Evolutionary conservation across 371 early-diverging fungal genomes (phyloP).

Genomic region (Mortierella sp.): DNA sequence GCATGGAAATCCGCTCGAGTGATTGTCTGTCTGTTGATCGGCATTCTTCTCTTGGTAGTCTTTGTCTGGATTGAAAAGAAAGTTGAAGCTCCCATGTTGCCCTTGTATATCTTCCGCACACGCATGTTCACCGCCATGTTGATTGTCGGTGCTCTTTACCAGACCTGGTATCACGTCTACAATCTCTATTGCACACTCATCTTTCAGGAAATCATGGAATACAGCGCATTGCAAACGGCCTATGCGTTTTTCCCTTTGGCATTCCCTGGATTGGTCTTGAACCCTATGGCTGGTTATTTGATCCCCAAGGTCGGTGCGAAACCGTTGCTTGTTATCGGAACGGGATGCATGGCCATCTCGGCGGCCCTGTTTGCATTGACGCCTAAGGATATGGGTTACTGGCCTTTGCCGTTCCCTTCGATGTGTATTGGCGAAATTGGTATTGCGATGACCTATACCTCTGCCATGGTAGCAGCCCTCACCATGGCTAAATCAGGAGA

Average conservation of each 20-base stretch:
- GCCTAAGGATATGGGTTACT: slow-evolving; percentile 25
- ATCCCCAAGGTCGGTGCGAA: slow-evolving; percentile 50
- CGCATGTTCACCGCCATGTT: slow-evolving; percentile 51
- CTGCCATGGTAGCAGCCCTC: slow-evolving; percentile 47
- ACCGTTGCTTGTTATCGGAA: slow-evolving; percentile 41
- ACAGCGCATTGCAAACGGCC: slow-evolving; percentile 52
- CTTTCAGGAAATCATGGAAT: slow-evolving; percentile 56
- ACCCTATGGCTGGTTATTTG: slow-evolving; percentile 46
- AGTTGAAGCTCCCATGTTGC: slow-evolving; percentile 48
- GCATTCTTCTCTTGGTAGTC: slow-evolving; percentile 28
- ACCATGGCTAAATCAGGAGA: slow-evolving; percentile 52
- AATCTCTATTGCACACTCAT: slow-evolving; percentile 56
- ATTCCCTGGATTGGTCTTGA: slow-evolving; percentile 45
- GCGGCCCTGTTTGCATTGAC: slow-evolving; percentile 48
- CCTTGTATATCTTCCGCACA: slow-evolving; percentile 45
- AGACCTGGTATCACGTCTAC: slow-evolving; percentile 53
- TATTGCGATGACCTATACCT: slow-evolving; percentile 52
- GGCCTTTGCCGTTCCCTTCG: slow-evolving; percentile 47
- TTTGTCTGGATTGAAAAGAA: slow-evolving; percentile 50
- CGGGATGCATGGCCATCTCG: slow-evolving; percentile 47
- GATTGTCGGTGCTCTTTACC: slow-evolving; percentile 55
- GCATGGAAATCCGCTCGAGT: slow-evolving; percentile 54
- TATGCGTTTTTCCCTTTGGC: slow-evolving; percentile 54
- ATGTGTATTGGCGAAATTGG: slow-evolving; percentile 53
- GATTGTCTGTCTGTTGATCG: slow-evolving; percentile 47